These are phyloP conservation scores for Termitomyces sp. DNA, from an alignment of 768 basidiomycete genomes.

Conservation along the genomic window DNA sequence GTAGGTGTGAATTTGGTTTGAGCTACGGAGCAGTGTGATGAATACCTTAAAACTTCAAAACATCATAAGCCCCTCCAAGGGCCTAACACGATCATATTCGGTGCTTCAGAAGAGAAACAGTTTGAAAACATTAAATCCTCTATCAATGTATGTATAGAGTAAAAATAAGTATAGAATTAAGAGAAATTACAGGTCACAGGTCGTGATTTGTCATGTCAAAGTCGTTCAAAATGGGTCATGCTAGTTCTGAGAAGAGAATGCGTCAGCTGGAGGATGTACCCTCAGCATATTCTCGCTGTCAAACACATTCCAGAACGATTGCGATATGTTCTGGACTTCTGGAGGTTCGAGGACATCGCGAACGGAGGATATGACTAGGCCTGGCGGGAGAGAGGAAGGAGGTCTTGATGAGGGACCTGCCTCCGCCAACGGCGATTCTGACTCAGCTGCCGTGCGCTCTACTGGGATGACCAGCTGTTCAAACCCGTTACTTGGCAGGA, in stretches of 20 bases:
- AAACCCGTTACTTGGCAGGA: conserved; percentile 21
- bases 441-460: neutral
- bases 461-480: neutral
- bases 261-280: neutral
- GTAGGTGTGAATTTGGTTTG: neutral
- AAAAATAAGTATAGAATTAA: neutral
- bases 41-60: too few species aligned
- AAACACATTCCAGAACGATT: neutral
- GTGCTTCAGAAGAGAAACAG: neutral
- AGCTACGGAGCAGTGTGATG: neutral
- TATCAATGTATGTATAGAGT: neutral
- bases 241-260: neutral
- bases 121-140: neutral
- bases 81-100: neutral
- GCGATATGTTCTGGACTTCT: neutral
- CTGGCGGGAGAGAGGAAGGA: neutral
- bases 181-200: neutral
- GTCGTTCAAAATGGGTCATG: neutral
- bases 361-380: neutral
- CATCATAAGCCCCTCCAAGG: neutral
- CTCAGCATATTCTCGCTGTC: neutral
- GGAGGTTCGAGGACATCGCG: neutral
- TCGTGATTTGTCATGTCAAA: neutral
- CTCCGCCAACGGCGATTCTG: neutral
- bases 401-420: neutral